These are phyloP conservation scores for Lobosporangium transversale DNA, from an alignment of 192 early-diverging fungal genomes.

Conservation along the genomic window DNA sequence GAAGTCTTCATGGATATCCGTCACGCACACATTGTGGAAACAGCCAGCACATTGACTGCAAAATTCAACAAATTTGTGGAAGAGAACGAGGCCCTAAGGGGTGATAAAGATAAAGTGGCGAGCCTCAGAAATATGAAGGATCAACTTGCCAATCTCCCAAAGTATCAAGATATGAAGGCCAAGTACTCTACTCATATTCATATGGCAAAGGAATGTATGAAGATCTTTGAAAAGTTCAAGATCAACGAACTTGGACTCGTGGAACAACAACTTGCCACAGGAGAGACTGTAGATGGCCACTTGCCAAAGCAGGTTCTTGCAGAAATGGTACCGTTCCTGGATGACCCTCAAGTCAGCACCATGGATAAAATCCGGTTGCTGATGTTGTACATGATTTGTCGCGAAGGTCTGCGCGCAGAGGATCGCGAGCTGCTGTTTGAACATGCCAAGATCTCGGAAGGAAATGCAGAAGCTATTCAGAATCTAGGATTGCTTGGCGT, in stretches of 20 bases:
- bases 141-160: slow-evolving; percentile 81
- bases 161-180: slow-evolving; percentile 85
- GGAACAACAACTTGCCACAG: slow-evolving; percentile 84
- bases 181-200: slow-evolving; percentile 89
- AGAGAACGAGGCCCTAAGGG: slow-evolving; percentile 75
- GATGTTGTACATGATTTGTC: slow-evolving; percentile 83
- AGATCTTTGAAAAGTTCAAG: slow-evolving; percentile 74
- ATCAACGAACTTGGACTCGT: slow-evolving; percentile 75
- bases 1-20: slow-evolving; percentile 80
- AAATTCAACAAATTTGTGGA: slow-evolving; percentile 82
- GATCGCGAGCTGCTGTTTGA: slow-evolving; percentile 75
- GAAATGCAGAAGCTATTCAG: slow-evolving; percentile 82
- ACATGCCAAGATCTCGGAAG: slow-evolving; percentile 74
- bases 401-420: slow-evolving; percentile 78
- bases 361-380: slow-evolving; percentile 82
- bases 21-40: slow-evolving; percentile 86
- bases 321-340: slow-evolving; percentile 81
- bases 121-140: slow-evolving; percentile 88
- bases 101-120: slow-evolving; percentile 64
- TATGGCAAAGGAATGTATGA: slow-evolving; percentile 86
- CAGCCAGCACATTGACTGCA: slow-evolving; percentile 73
- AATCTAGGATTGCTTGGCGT: slow-evolving; percentile 78
- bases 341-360: slow-evolving; percentile 71
- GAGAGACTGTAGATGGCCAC: slow-evolving; percentile 78
- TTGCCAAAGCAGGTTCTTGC: slow-evolving; percentile 72